Conservation (phyloP, 2,329 filamentous ascomycete genomes). For the Kalmusia sp. region DNA sequence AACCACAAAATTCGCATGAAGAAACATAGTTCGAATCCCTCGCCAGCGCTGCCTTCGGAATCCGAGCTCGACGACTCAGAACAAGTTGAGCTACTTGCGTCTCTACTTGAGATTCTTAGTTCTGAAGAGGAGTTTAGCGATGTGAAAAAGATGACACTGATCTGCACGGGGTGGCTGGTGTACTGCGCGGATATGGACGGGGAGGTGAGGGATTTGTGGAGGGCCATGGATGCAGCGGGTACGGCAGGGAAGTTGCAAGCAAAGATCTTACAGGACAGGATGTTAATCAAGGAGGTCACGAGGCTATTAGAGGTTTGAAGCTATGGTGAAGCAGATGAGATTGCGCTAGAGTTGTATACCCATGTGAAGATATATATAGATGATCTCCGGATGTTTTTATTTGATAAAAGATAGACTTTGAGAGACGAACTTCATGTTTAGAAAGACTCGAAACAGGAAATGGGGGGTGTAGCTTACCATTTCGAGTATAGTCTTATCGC, state of each 20-base stretch:
- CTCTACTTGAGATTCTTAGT: slow-evolving; percentile 75
- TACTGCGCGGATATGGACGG: slow-evolving; percentile 75
- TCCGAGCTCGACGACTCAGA: slow-evolving; percentile 67
- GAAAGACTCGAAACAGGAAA: too few species aligned
- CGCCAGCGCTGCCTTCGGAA: slow-evolving; percentile 20
- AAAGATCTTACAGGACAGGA: slow-evolving; percentile 33
- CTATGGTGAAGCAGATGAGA: neutral
- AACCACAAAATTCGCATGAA: slow-evolving; percentile 71
- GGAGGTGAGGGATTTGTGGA: slow-evolving; percentile 80
- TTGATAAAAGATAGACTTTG: neutral
- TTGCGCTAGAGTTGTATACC: slow-evolving; percentile 1
- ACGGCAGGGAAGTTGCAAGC: slow-evolving; percentile 56
- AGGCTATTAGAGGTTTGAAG: slow-evolving; percentile 34
- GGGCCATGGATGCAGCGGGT: slow-evolving; percentile 75
- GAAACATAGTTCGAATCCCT: slow-evolving; percentile 47
- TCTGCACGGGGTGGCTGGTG: slow-evolving; percentile 77
- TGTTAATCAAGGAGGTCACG: slow-evolving; percentile 45
- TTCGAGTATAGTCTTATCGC: neutral
- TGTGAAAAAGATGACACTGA: slow-evolving; percentile 76
- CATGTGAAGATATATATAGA: neutral
- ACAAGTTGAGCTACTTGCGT: slow-evolving; percentile 82
- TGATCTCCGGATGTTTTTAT: neutral
- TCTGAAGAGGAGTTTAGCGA: slow-evolving; percentile 63
- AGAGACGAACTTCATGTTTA: too few species aligned
- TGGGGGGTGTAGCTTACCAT: neutral